These are phyloP conservation scores for Grammothele lineata DNA, from an alignment of 768 basidiomycete genomes.

Conservation along the genomic window DNA sequence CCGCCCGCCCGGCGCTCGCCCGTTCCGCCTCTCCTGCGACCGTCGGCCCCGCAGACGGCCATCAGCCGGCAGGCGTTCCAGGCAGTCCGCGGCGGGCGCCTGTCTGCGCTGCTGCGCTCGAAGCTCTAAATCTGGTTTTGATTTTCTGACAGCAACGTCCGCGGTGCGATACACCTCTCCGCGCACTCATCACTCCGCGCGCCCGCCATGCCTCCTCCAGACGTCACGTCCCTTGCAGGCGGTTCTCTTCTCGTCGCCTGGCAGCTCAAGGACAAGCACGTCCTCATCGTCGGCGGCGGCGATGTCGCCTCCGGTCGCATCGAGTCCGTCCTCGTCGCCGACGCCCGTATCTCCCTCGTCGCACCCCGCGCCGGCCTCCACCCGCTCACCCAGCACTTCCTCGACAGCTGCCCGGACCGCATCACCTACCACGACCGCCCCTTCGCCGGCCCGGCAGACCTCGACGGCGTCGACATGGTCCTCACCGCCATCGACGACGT, in stretches of 20 bases:
- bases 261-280: slow-evolving; percentile 80
- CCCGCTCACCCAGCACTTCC: slow-evolving; percentile 48
- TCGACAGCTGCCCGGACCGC: slow-evolving; percentile 40
- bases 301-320: slow-evolving; percentile 87
- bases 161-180: no score
- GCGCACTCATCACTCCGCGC: background rate
- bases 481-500: slow-evolving; percentile 91
- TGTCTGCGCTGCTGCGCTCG: background rate
- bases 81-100: background rate
- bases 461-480: slow-evolving; percentile 76
- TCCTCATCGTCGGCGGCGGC: slow-evolving; percentile 93
- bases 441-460: slow-evolving; percentile 63
- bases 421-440: slow-evolving; percentile 70
- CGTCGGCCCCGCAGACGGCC: slow-evolving; percentile 9
- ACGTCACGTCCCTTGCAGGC: slow-evolving; percentile 34
- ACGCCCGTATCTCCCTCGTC: slow-evolving; percentile 75
- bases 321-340: slow-evolving; percentile 77
- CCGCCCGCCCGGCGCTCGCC: no score
- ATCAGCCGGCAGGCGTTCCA: slow-evolving; percentile 2
- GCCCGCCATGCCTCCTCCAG: background rate
- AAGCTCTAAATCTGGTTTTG: background rate
- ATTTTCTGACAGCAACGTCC: background rate
- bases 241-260: slow-evolving; percentile 89
- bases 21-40: background rate
- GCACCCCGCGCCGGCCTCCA: slow-evolving; percentile 67